Base-by-base conservation (phyloP, 345 rosid genomes). In the Hypericum androsaemum region DNA sequence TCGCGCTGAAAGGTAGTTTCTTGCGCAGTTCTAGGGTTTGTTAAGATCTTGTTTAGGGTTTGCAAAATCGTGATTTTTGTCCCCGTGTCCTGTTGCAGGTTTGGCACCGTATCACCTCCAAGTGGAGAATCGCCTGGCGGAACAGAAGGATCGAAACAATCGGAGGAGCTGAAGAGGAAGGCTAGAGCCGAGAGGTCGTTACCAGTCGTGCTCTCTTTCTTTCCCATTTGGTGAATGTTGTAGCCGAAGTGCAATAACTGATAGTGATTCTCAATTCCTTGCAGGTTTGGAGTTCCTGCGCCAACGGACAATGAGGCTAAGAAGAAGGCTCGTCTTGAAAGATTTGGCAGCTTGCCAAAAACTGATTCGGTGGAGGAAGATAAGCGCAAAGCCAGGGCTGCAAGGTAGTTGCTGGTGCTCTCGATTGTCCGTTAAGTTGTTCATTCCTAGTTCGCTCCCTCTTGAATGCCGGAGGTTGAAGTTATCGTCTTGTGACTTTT, bases 121-220 rank as follows among this genome's bases (percentile, higher is more conserved):
- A 65, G 66, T 42, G 78, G 52, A 22, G 32, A 22, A 22, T 22
- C 32, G 32, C 32, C 17, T 65, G 83, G 13, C 88, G 66, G 12
- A 72, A 44, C 17, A 46, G 49, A 46, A 8, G 49, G 49, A 44
- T 44, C 69, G 47, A 83, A 80, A 63, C 77, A 76, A 49, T 71
- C 86, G 0, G 98, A 88, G 75, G 90, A 81, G 53, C 56, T 77
- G 66, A 92, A 88, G 75, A 85, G 94, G 67, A 92, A 83, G 68
- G 88, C 95, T 58, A 73, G 98, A 68, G 95, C 94, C 56, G 96
- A 88, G 73, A 88, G 98, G 98, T 92, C 55, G 40, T 22, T 22
- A 22, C 32, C 32, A 22, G 4, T n/a, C 51, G 38, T 32, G 36
- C 59, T 64, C 10, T 16, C 17, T 38, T 13, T 22, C 46, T 15